Base-by-base conservation (phyloP, 176 grass and related monocot species). In the Zoysia pacifica region DNA sequence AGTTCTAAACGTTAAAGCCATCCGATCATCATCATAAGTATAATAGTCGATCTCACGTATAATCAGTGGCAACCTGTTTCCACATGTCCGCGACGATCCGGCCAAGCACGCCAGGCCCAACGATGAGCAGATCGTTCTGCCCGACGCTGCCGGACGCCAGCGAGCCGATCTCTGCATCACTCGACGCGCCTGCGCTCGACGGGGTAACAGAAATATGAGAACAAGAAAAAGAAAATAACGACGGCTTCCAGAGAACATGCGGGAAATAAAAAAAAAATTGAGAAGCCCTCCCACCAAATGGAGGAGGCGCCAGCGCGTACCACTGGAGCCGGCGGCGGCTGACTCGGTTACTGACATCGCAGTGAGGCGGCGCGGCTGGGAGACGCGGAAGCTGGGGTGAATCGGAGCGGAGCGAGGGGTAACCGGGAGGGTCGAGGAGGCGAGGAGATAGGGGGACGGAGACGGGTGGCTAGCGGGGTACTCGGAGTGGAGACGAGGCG, bases 31-130 rank as follows among this genome's bases (percentile, higher is more conserved):
- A 18, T 65, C 12, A 19, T 66, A 60, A 60, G n/a, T 60, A 20
- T 13, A 63, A 4, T 12, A 63, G 1, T 48, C 1, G 19, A 75
- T 61, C 19, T 62, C 45, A 49, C 14, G 12, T 18, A 13, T 46
- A 63, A 51, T 35, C 36, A 43, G 48, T 13, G 7, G 11, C 11
- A 20, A 78, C 76, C 76, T 67, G 76, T 14, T 78, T 78, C 76
- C 76, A 78, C 76, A 42, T 67, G 16, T 43, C 47, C 0, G 75
- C 75, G 9, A 78, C 47, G 47, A 78, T 78, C 47, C 76, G 62
- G 5, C 76, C 76, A 18, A 78, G 76, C 16, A 78, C 48, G 37
- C 76, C 76, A 11, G 62, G 76, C 18, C 76, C 76, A 28, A 78
- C 47, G 3, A 78, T 20, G 9, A 78, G 62, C 63, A 78, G 36